Base-by-base conservation (phyloP, 352 stramenopile species). In the Pilasporangium apinafurcum region DNA sequence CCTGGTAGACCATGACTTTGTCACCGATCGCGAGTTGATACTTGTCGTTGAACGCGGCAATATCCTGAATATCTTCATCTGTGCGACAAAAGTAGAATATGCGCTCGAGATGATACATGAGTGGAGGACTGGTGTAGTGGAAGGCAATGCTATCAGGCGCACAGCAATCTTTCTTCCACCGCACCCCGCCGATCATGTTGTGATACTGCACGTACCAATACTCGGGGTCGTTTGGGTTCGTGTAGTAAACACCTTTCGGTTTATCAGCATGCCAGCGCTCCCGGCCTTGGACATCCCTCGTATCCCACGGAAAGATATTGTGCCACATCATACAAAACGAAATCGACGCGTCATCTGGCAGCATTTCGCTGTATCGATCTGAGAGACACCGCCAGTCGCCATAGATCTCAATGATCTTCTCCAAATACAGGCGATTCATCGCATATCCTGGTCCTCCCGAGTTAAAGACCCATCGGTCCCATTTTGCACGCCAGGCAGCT, bases 271-370 rank as follows among this genome's bases (percentile, higher is more conserved):
- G 80, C 80, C 80, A 92, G 12, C 80, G 74, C 42, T 92, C 80
- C 9, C 77, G 68, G n/a, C 80, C 75, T 31, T 55, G 46, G 12
- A 69, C 35, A 33, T 92, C 80, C 8, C 80, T 65, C 27, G 80
- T 88, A 45, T 88, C 77, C 64, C 71, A 85, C 1, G 80, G 77
- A 22, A 67, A 86, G 8, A 85, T 64, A 47, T 68, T 52, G 47
- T 86, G 43, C 77, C 77, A 92, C 69, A 86, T 87, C 74, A 92
- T 87, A 32, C 80, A 92, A 53, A 87, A 92, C 48, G 80, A 86
- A 41, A 92, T 86, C 33, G 74, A 75, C 24, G 67, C 68, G 38
- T 92, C 80, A 39, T 92, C 77, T 4, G 80, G 77, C 27, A 92
- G 58, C 75, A 84, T 88, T 42, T 77, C 59, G 34, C 72, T 87